phyloP scores from a whole-genome alignment of 768 basidiomycete species.

The Leccinum aurantiacum region DNA sequence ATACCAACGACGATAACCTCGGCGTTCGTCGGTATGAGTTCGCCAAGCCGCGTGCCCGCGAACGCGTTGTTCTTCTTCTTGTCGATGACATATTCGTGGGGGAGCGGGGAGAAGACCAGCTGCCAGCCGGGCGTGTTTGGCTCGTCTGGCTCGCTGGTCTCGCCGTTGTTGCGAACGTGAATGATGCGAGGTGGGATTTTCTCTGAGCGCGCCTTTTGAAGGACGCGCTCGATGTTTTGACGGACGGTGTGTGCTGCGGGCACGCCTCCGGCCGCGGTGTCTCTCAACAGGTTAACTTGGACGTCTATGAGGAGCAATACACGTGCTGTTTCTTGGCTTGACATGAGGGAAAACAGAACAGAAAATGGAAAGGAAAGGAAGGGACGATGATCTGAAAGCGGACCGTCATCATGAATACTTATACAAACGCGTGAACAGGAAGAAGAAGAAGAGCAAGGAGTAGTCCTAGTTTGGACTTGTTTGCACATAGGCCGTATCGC shows the following conservation, averaged over 20 bases:
- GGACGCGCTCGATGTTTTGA: constrained; percentile 49
- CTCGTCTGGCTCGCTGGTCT: constrained; percentile 60
- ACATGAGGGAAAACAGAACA: background rate
- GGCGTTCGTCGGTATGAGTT: constrained; percentile 50
- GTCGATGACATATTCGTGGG: constrained; percentile 57
- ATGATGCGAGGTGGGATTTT: constrained; percentile 55
- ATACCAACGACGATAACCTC: constrained; percentile 67
- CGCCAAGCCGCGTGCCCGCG: constrained; percentile 52
- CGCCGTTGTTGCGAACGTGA: constrained; percentile 68
- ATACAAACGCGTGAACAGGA: constrained; percentile 11
- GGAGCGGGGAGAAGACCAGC: constrained; percentile 52
- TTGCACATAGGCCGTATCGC: constrained; percentile 8
- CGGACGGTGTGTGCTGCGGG: constrained; percentile 44
- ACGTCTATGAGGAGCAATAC: constrained; percentile 62
- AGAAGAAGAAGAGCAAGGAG: background rate
- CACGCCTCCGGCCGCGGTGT: constrained; percentile 52
- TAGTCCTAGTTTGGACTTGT: constrained; percentile 4
- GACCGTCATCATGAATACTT: constrained; percentile 11
- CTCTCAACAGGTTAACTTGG: constrained; percentile 50
- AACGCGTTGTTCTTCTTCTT: constrained; percentile 74
- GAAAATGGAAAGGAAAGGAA: background rate
- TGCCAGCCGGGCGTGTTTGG: constrained; percentile 57
- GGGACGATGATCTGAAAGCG: background rate
- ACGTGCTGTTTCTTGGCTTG: constrained; percentile 29
- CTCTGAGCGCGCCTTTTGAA: constrained; percentile 49